Percentiles rank a stretch among this genome's conserved stretches.
Evolutionary conservation across 208 protist genomes (phyloP).

Genomic region (Leishmania martiniquensis): DNA sequence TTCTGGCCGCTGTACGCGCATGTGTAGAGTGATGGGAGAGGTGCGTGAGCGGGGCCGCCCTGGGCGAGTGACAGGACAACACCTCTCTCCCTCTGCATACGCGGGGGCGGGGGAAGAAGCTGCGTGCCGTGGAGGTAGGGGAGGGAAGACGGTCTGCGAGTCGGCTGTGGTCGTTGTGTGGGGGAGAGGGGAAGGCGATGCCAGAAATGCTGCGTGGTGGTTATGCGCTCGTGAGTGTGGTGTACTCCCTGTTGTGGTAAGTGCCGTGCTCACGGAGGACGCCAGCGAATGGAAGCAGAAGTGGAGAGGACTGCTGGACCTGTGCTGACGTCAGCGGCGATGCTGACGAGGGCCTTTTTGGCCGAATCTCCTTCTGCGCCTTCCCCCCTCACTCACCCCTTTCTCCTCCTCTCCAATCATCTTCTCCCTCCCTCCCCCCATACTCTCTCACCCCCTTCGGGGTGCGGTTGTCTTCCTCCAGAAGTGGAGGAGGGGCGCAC

Average conservation of each 20-base stretch:
- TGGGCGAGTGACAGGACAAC: background rate
- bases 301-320: background rate
- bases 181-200: background rate
- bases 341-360: background rate
- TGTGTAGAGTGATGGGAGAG: too few species aligned
- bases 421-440: background rate
- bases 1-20: too few species aligned
- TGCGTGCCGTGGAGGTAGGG: too few species aligned
- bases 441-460: too few species aligned
- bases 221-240: background rate
- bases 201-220: background rate
- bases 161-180: too few species aligned
- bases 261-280: background rate
- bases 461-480: too few species aligned
- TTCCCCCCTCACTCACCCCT: background rate
- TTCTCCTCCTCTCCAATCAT: background rate
- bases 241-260: background rate
- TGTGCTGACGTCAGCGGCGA: background rate
- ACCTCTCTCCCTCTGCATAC: background rate
- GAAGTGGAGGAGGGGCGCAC: too few species aligned
- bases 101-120: background rate
- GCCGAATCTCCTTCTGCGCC: background rate
- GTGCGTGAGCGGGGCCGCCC: background rate
- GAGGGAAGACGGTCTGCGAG: constrained; percentile 1
- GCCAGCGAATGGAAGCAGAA: background rate